Conservation (phyloP, 805 yeast species). For the Candida oleophila region DNA sequence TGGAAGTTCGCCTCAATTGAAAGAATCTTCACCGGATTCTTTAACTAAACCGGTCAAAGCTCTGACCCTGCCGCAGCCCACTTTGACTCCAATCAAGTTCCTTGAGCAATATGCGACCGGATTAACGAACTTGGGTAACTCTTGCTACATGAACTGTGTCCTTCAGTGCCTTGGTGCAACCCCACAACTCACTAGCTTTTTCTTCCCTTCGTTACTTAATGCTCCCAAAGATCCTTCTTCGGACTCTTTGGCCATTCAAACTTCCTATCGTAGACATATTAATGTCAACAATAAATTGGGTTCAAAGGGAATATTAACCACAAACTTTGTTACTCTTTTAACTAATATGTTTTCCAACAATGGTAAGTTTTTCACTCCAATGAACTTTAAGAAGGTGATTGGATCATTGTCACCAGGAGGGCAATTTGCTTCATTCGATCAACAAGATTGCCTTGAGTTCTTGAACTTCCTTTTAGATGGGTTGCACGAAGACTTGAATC, state of each 20-base stretch:
- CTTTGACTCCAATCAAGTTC: not conserved
- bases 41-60: not conserved
- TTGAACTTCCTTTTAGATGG: conserved; percentile 72
- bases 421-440: conserved; percentile 65
- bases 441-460: conserved; percentile 86
- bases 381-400: conserved; percentile 60
- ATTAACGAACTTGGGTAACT: conserved; percentile 77
- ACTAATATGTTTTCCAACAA: conserved; percentile 50
- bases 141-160: conserved; percentile 90
- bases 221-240: conserved; percentile 8
- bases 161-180: conserved; percentile 85
- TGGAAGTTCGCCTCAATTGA: not conserved
- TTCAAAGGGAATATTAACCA: conserved; percentile 75
- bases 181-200: conserved; percentile 59
- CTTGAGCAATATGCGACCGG: conserved; percentile 38
- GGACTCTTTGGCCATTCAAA: conserved; percentile 17
- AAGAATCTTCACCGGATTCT: not conserved
- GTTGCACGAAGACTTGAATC: conserved; percentile 82
- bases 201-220: conserved; percentile 40
- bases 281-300: conserved; percentile 76
- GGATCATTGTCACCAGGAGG: conserved; percentile 62
- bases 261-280: conserved; percentile 62
- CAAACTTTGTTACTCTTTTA: conserved; percentile 61
- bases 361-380: conserved; percentile 54
- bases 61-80: not conserved